Evolutionary conservation across 2,329 filamentous ascomycete genomes (phyloP), one percentile per base, ranked within the genome.

Genomic region (Aspergillus sp.): DNA sequence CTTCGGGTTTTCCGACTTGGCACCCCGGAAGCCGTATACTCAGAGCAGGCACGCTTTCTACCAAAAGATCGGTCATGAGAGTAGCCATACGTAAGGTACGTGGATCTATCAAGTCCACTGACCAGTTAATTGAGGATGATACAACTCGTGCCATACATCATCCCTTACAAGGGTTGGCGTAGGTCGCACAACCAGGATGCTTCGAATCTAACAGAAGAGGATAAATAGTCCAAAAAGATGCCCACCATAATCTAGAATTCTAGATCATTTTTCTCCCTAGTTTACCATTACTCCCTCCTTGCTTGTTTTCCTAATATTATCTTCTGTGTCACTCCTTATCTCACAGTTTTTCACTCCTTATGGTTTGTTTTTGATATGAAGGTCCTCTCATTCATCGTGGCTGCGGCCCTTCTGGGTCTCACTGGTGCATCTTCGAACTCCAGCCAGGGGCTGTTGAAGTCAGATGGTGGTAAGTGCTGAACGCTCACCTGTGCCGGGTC

Each of bases 381-480:
- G 32, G 8, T 28, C 23, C 30, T 57, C 10, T 51, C 45, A 6
- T 30, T 30, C 17, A 50, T 39, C 25, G 53, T 55, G 15, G 30
- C 53, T 13, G 53, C 53, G 30, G 53, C 39, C 53, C 36, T 55
- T 13, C 23, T 55, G 25, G 53, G 38, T 10, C 19, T 55, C 10
- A 55, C 41, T 7, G 39, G 53, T 21, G 53, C 39, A 2, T 32
- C 39, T n/a, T 47, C 53, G 39, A 55, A 47, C 28, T 47, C 53
- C n/a, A 55, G 23, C 25, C n/a, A 7, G 39, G 53, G 53, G 13
- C n/a, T 55, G 28, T 39, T 55, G 23, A 55, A 55, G n/a, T 30
- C 38, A 2, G 43, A 55, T 9, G 53, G 53, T 45, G 53, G 53
- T 47, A 36, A 47, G 39, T 36, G n/a, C 9, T 13, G 7, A 3